Conservation (phyloP, 2,329 filamentous ascomycete genomes). For the Pseudogymnoascus verrucosus region DNA sequence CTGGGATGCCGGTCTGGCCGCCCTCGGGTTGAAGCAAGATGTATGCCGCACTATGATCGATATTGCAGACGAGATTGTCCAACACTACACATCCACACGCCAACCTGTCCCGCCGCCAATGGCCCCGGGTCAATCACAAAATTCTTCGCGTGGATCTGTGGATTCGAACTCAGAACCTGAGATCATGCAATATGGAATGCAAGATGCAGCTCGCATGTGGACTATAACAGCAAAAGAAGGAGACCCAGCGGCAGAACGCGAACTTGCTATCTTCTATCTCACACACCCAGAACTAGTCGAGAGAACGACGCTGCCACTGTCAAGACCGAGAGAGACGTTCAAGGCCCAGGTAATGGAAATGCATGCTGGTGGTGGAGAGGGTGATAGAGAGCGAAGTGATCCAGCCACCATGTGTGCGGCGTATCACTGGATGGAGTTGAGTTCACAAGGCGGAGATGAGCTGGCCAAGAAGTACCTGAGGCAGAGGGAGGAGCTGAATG, state of each 20-base stretch:
- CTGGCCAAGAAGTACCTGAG: constrained; percentile 75
- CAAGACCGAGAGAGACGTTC: constrained; percentile 80
- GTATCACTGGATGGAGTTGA: constrained; percentile 94
- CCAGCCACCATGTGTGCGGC: constrained; percentile 88
- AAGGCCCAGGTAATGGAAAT: constrained; percentile 77
- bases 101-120: constrained; percentile 26
- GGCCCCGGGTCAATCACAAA: background rate
- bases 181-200: constrained; percentile 58
- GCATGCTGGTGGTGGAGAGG: constrained; percentile 43
- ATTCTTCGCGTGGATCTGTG: background rate
- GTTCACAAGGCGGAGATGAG: constrained; percentile 76
- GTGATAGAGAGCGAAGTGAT: constrained; percentile 61
- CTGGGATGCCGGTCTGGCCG: constrained; percentile 72
- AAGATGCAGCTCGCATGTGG: constrained; percentile 82
- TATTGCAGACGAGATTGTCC: constrained; percentile 60
- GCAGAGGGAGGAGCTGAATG: constrained; percentile 40
- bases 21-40: constrained; percentile 82
- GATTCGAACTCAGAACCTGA: constrained; percentile 20
- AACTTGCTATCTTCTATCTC: constrained; percentile 88
- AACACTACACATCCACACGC: constrained; percentile 58
- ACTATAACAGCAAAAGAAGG: constrained; percentile 92
- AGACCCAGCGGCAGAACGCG: constrained; percentile 78
- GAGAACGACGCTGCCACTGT: constrained; percentile 73
- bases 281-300: constrained; percentile 81
- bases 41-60: constrained; percentile 65